Evolutionary conservation across 805 yeast genomes (phyloP), one percentile per base, ranked within the genome.

Genomic region (Saccharomycodes ludwigii): DNA sequence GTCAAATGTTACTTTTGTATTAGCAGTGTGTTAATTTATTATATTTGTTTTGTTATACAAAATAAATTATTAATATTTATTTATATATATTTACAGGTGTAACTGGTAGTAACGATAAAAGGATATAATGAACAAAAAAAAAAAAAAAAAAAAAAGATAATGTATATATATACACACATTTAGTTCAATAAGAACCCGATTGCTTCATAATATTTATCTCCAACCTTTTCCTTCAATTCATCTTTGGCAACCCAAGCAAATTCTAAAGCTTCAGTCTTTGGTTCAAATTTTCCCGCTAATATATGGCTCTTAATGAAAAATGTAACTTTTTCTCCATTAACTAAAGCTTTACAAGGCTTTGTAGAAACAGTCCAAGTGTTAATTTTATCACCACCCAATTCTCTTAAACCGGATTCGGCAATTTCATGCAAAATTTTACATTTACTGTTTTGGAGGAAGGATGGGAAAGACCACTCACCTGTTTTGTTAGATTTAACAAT

Each of bases 281-380:
- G 52, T 31, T 58, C 57, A 54, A 86, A 86, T 39, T 63, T 61
- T 28, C 97, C 98, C 9, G 94, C 80, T 44, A 88, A 59, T 36
- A 88, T 83, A 52, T 84, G 95, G 21, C 93, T 79, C 57, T 83
- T 84, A 45, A 91, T 71, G 45, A 81, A 62, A 50, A 76, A 91
- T 45, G 81, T 88, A 8, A 41, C 50, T 2, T 46, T 17, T 2
- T 50, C 43, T 10, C 36, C 43, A 6, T 44, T 37, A 42, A 71
- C 63, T 39, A 77, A 48, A 2, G 78, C 73, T 27, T 76, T 85
- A 25, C 86, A 77, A 24, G 98, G 97, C 4, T 79, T 79, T 35
- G 71, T 73, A 16, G 97, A 84, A n/a, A 91, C 94, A 14, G 80
- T 72, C 82, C 93, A 88, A 27, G 84, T 78, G 57, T 84, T 80